phyloP scores from a whole-genome alignment of 805 yeast species.

The Yarrowia sp. region DNA sequence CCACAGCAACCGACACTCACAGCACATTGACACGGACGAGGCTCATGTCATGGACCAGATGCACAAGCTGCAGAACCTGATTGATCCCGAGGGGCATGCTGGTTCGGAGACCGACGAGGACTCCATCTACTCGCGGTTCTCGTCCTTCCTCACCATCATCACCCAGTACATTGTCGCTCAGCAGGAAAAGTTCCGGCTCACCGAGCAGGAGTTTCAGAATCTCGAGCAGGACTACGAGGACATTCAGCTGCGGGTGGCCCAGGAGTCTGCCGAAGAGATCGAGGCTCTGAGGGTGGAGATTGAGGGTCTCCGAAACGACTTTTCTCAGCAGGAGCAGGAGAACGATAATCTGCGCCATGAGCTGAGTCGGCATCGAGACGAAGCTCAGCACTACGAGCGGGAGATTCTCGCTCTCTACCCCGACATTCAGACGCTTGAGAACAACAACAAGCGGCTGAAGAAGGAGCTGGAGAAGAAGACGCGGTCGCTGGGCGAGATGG shows the following conservation, averaged over 20 bases:
- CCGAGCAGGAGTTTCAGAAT: slow-evolving; percentile 33
- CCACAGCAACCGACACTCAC: slow-evolving; percentile 14
- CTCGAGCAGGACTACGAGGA: slow-evolving; percentile 35
- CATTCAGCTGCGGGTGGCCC: slow-evolving; percentile 4
- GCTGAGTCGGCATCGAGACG: slow-evolving; percentile 20
- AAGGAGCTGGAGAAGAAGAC: slow-evolving; percentile 20
- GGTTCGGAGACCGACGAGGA: slow-evolving; percentile 12
- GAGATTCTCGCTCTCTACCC: slow-evolving; percentile 24
- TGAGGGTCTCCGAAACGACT: slow-evolving; percentile 8
- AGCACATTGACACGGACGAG: slow-evolving; percentile 18
- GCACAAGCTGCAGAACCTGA: slow-evolving; percentile 22
- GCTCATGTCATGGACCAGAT: slow-evolving; percentile 33
- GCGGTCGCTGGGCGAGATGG: not conserved
- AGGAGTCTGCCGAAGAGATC: slow-evolving; percentile 25
- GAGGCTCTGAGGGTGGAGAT: slow-evolving; percentile 7
- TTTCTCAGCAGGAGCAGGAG: slow-evolving; percentile 20
- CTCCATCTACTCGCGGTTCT: slow-evolving; percentile 23
- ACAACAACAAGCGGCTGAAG: slow-evolving; percentile 32
- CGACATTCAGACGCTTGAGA: slow-evolving; percentile 22
- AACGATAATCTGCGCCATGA: slow-evolving; percentile 14
- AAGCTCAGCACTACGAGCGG: slow-evolving; percentile 29
- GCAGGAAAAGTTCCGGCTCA: slow-evolving; percentile 25
- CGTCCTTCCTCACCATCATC: slow-evolving; percentile 8
- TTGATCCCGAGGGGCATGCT: slow-evolving; percentile 8
- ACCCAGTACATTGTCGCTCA: slow-evolving; percentile 20